Conservation (phyloP, 2,329 filamentous ascomycete genomes). For the Verticillium isaacii region DNA sequence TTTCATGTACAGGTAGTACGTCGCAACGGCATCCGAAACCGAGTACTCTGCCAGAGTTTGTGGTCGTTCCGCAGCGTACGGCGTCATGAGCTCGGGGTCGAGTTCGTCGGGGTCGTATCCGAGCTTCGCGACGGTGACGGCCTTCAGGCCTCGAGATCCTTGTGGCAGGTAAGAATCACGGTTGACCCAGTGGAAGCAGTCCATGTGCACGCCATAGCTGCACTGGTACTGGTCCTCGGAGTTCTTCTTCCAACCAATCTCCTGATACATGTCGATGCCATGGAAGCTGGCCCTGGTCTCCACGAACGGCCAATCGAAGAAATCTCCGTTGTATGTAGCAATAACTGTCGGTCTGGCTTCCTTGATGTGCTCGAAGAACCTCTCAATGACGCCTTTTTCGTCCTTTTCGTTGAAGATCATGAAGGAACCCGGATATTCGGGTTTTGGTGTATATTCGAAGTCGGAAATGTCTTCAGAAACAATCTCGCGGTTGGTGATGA, state of each 20-base stretch:
- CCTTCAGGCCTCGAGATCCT: slow-evolving; percentile 93
- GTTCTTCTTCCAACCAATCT: slow-evolving; percentile 96
- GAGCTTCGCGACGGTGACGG: slow-evolving; percentile 94
- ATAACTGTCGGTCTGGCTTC: slow-evolving; percentile 93
- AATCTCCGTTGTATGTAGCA: slow-evolving; percentile 99
- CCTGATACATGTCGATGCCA: slow-evolving; percentile 98
- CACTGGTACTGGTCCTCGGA: slow-evolving; percentile 95
- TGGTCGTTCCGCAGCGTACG: slow-evolving; percentile 81
- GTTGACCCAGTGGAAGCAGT: slow-evolving; percentile 98
- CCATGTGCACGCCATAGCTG: slow-evolving; percentile 96
- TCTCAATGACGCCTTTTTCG: slow-evolving; percentile 80
- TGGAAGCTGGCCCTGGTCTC: slow-evolving; percentile 89
- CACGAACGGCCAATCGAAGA: slow-evolving; percentile 99
- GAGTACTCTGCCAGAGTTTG: slow-evolving; percentile 97
- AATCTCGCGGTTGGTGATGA: slow-evolving; percentile 97
- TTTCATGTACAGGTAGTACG: slow-evolving; percentile 99
- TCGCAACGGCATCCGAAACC: slow-evolving; percentile 96
- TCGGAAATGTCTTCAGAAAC: slow-evolving; percentile 96
- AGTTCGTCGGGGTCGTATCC: slow-evolving; percentile 98
- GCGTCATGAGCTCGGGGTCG: slow-evolving; percentile 96
- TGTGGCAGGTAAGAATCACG: slow-evolving; percentile 97
- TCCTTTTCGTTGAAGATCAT: slow-evolving; percentile 98
- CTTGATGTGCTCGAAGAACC: slow-evolving; percentile 95
- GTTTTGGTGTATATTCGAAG: slow-evolving; percentile 97
- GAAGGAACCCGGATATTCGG: slow-evolving; percentile 91